Percentiles rank a stretch among this genome's conserved stretches.
Evolutionary conservation across 345 rosid species (phyloP).

Genomic region (Populus davidiana): DNA sequence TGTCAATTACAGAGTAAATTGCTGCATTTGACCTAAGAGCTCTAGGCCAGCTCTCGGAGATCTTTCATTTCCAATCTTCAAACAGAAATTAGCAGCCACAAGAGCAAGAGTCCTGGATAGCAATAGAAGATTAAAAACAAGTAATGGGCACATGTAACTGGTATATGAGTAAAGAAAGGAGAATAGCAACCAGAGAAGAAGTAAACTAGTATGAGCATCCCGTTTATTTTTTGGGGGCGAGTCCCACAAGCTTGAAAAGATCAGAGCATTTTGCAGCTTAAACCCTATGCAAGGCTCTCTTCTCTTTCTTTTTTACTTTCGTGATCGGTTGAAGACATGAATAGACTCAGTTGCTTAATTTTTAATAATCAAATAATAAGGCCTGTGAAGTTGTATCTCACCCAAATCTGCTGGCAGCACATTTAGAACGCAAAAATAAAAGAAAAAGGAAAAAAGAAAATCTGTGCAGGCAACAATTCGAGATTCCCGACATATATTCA

Average conservation of each 20-base stretch:
- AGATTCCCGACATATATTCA: neutral
- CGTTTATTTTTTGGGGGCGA: neutral
- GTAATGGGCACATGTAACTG: neutral
- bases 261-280: neutral
- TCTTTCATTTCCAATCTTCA: slow-evolving; percentile 13
- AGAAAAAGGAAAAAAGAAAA: neutral
- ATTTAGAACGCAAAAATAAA: neutral
- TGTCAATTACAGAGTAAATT: neutral
- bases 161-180: neutral
- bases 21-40: neutral
- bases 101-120: slow-evolving; percentile 24
- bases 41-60: neutral
- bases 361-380: too few species aligned
- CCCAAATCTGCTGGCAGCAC: neutral
- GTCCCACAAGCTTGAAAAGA: neutral
- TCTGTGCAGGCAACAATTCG: neutral
- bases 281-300: neutral
- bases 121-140: neutral
- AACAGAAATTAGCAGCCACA: slow-evolving; percentile 20
- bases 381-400: too few species aligned
- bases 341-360: too few species aligned
- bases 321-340: too few species aligned
- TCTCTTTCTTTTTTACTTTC: too few species aligned
- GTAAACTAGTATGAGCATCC: neutral
- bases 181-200: neutral